Evolutionary conservation across 2,329 filamentous ascomycete genomes (phyloP).

Genomic region (Didymella keratinophila): DNA sequence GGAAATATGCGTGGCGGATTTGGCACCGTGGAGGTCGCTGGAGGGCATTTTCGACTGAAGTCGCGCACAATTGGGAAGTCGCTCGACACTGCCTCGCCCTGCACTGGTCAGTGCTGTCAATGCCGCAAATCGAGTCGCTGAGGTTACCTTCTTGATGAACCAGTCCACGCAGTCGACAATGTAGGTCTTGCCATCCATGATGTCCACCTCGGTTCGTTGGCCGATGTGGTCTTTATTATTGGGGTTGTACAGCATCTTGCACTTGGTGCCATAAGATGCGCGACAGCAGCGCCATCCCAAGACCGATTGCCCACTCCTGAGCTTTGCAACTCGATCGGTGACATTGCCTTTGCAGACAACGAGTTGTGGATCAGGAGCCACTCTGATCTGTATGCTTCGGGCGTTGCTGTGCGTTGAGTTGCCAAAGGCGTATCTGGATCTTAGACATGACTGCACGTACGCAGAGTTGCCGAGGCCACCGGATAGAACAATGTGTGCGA

Average conservation of each 20-base stretch:
- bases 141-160: slow-evolving; percentile 43
- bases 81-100: slow-evolving; percentile 30
- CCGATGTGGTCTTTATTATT: slow-evolving; percentile 43
- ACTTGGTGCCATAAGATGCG: slow-evolving; percentile 49
- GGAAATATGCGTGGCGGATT: slow-evolving; percentile 31
- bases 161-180: slow-evolving; percentile 49
- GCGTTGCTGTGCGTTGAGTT: slow-evolving; percentile 26
- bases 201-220: slow-evolving; percentile 37
- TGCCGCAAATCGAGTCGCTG: fast-evolving
- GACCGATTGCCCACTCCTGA: slow-evolving; percentile 50
- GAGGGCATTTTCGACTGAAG: slow-evolving; percentile 35
- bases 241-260: slow-evolving; percentile 49
- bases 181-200: slow-evolving; percentile 47
- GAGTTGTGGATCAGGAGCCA: slow-evolving; percentile 61
- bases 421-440: slow-evolving; percentile 43
- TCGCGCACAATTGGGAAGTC: slow-evolving; percentile 28
- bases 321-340: slow-evolving; percentile 59
- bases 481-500: slow-evolving; percentile 48
- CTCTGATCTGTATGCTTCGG: slow-evolving; percentile 26
- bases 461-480: slow-evolving; percentile 55
- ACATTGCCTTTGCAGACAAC: slow-evolving; percentile 64
- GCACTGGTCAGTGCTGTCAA: background rate
- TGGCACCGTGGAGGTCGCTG: slow-evolving; percentile 25
- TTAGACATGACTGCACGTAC: slow-evolving; percentile 51
- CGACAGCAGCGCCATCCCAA: slow-evolving; percentile 53